These are phyloP conservation scores for Lasiosphaeria miniovina DNA, from an alignment of 495 filamentous ascomycete species.

Conservation along the genomic window DNA sequence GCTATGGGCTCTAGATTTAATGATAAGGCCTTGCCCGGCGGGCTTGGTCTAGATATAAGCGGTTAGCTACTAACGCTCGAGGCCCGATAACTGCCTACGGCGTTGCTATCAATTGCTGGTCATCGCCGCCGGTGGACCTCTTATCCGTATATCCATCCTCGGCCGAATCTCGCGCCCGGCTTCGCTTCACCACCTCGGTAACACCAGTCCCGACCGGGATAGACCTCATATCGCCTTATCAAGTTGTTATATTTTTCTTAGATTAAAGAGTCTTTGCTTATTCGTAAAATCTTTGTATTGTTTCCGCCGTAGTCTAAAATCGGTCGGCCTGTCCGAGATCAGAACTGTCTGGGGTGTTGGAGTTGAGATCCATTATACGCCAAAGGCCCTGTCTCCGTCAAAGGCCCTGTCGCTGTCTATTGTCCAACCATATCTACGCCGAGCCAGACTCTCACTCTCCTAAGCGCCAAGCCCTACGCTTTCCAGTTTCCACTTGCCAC, in stretches of 20 bases:
- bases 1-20: background rate
- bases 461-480: conserved; percentile 38
- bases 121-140: background rate
- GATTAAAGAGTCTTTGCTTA: too few species aligned
- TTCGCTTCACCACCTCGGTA: too few species aligned
- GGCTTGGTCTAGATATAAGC: background rate
- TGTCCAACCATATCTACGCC: conserved; percentile 22
- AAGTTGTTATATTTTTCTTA: too few species aligned
- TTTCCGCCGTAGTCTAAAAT: too few species aligned
- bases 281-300: too few species aligned
- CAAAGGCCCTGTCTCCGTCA: background rate
- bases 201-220: too few species aligned
- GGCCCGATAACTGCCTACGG: background rate
- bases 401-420: conserved; percentile 1
- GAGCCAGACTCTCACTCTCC: conserved; percentile 27
- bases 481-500: conserved; percentile 37
- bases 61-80: background rate
- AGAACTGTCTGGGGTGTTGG: too few species aligned
- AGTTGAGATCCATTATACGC: background rate
- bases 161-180: too few species aligned
- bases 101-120: background rate
- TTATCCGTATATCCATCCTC: too few species aligned
- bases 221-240: too few species aligned
- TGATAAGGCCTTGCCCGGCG: conserved; percentile 10
- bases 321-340: too few species aligned